Conservation (phyloP, 2,329 filamentous ascomycete genomes). For the Tolypocladium sp. region DNA sequence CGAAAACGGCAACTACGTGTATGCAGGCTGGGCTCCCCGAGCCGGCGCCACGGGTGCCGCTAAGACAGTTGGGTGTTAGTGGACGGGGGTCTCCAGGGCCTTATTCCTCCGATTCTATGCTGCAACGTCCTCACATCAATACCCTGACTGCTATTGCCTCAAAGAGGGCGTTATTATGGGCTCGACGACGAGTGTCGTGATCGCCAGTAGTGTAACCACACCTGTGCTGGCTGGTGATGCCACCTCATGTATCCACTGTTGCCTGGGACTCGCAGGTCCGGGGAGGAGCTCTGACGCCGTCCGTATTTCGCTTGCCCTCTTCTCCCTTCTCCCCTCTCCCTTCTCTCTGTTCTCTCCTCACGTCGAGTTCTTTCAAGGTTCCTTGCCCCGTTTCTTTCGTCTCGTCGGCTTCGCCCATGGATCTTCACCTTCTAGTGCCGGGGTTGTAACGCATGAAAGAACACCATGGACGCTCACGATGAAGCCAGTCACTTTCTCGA, state of each 20-base stretch:
- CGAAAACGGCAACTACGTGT: conserved; percentile 14
- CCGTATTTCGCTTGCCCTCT: too few species aligned
- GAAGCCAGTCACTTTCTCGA: conserved; percentile 18
- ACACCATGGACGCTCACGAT: conserved; percentile 6
- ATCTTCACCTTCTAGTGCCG: not conserved
- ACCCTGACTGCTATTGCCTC: too few species aligned
- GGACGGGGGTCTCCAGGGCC: too few species aligned
- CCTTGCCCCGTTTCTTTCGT: not conserved
- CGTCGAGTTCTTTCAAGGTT: not conserved
- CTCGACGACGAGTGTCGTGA: too few species aligned
- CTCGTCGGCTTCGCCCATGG: not conserved
- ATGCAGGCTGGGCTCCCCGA: conserved; percentile 4
- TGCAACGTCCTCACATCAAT: too few species aligned
- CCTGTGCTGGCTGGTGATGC: too few species aligned
- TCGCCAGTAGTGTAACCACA: too few species aligned
- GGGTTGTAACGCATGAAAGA: not conserved
- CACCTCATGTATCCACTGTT: too few species aligned
- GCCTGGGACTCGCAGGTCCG: too few species aligned
- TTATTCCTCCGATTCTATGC: too few species aligned
- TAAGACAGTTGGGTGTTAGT: not conserved
- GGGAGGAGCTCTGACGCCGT: too few species aligned
- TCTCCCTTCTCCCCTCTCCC: not conserved
- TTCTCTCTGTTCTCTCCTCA: not conserved
- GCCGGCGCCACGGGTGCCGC: not conserved
- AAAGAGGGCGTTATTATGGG: too few species aligned